Percentiles rank a stretch among this genome's conserved stretches.
These are phyloP conservation scores for Trametes cinnabarina DNA, from an alignment of 768 basidiomycete species.

Conservation along the genomic window DNA sequence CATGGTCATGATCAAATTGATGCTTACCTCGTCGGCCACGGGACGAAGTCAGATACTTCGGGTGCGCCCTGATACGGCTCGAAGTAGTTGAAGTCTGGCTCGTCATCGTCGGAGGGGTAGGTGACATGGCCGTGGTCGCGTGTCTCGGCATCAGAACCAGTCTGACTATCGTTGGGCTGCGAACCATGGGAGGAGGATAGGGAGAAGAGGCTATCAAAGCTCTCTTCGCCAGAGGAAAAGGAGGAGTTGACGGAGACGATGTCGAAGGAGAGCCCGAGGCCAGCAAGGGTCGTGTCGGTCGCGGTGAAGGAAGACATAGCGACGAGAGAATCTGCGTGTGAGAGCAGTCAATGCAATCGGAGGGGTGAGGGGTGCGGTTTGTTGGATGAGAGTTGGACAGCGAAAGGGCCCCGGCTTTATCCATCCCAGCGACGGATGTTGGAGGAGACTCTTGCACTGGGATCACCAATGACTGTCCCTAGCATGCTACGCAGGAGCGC, in stretches of 20 bases:
- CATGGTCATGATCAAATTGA: too few species aligned
- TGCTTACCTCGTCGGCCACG: conserved; percentile 12
- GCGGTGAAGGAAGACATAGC: neutral
- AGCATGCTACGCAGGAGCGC: too few species aligned
- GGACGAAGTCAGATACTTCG: conserved; percentile 2
- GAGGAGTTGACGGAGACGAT: neutral
- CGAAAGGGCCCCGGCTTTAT: neutral
- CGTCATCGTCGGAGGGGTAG: neutral
- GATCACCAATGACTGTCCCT: too few species aligned
- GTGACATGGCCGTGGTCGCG: neutral
- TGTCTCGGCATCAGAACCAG: neutral
- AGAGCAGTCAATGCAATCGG: too few species aligned
- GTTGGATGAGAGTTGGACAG: neutral
- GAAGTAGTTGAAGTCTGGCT: neutral
- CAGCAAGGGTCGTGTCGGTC: conserved; percentile 3
- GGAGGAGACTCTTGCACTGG: too few species aligned
- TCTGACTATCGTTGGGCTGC: neutral
- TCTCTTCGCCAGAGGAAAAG: conserved; percentile 7
- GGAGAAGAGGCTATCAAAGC: conserved; percentile 3
- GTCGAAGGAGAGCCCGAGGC: conserved; percentile 13
- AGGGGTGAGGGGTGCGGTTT: neutral
- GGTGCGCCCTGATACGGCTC: neutral
- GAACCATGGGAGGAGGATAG: neutral
- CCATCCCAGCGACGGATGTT: too few species aligned
- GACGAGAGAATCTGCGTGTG: neutral